These are phyloP conservation scores for Xylaria acuta DNA, from an alignment of 495 filamentous ascomycete genomes.

Conservation along the genomic window DNA sequence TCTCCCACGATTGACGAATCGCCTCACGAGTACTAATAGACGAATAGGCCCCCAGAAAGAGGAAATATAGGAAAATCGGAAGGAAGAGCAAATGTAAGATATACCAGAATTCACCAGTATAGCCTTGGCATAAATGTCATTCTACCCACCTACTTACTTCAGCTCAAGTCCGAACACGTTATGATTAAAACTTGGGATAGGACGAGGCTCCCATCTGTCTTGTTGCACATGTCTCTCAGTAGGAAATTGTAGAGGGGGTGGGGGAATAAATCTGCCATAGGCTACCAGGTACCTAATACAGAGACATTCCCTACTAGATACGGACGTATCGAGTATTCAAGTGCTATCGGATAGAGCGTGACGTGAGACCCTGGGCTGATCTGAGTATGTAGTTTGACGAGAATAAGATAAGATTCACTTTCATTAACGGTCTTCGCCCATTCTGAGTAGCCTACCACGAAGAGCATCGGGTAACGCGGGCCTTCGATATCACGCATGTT, in stretches of 20 bases:
- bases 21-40: no score
- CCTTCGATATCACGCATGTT: neutral
- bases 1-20: neutral
- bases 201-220: neutral
- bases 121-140: no score
- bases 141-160: no score
- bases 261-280: neutral
- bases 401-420: no score
- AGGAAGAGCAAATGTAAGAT: no score
- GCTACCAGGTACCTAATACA: neutral
- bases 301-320: neutral
- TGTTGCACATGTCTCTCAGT: neutral
- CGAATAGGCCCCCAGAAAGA: no score
- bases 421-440: neutral
- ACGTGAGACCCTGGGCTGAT: neutral
- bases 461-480: neutral
- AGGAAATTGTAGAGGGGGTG: neutral
- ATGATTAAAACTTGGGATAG: neutral
- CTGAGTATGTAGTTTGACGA: no score
- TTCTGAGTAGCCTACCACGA: neutral
- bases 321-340: neutral
- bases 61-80: no score
- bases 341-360: neutral
- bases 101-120: no score
- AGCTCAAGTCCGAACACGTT: neutral